Evolutionary conservation across 2,329 filamentous ascomycete genomes (phyloP), one percentile per base, ranked within the genome.

Genomic region (Phaeosphaeriaceae sp.): DNA sequence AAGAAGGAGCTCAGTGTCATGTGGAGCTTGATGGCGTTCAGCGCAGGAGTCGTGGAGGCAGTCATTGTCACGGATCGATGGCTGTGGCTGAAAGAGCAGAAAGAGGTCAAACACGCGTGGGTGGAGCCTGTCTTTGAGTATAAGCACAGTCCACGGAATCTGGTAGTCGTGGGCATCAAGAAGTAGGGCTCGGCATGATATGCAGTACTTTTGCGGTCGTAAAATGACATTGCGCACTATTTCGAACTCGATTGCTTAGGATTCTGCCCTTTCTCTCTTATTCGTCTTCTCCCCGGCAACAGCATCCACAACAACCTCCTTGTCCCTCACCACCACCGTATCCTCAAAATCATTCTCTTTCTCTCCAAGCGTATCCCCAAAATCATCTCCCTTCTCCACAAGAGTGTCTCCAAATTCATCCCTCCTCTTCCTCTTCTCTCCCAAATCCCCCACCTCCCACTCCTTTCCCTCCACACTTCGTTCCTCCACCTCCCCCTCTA

Each of bases 1-100:
- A 92, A 90, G 80, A 91, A 92, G 68, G 90, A 97, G 72, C 80
- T 99, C 41, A 92, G 90, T 71, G 85, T 96, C 7, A 87, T 96
- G 58, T 99, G 95, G 95, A 92, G 88, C 66, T 77, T 99, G 69
- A 99, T 99, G 94, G 93, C 95, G 1, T 97, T 97, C 70, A 96
- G 92, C 75, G 93, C 94, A 2, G 88, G 88, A 20, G 90, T 97
- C 3, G 89, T 96, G 2, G 95, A 99, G 81, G 92, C 92, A 31
- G 82, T 96, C 58, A 94, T 99, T 69, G 92, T 96, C 51, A 87
- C 90, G 47, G 95, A 99, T 81, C 85, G 95, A 47, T 99, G 92
- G 91, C 81, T 91, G 61, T 99, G 89, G 79, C 81, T 99, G 66
- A 85, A 83, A 57, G 94, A 99, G 79, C 91, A 96, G 67, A 71